A percentile compares a stretch with the other conserved stretches of the same genome.
Evolutionary conservation across 352 stramenopile species (phyloP).

Genomic region (Pythium scleroteichum): DNA sequence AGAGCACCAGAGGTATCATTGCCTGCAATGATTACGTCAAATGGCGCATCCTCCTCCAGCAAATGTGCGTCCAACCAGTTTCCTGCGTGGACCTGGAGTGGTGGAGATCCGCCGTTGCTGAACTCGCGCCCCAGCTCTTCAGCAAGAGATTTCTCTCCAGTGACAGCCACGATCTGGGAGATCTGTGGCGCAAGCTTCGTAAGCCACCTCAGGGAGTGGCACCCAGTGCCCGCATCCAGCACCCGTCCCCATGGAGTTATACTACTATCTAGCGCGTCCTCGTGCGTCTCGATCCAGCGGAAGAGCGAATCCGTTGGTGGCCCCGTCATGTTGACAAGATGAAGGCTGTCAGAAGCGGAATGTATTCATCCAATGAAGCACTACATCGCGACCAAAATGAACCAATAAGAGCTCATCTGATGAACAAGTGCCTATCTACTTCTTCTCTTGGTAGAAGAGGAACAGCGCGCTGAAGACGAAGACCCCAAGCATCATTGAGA

Average conservation of each 20-base stretch:
- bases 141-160: slow-evolving; percentile 44
- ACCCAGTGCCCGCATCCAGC: slow-evolving; percentile 81
- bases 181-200: slow-evolving; percentile 43
- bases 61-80: slow-evolving; percentile 58
- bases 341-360: slow-evolving; percentile 12
- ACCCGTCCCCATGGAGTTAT: slow-evolving; percentile 41
- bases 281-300: slow-evolving; percentile 48
- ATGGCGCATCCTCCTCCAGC: slow-evolving; percentile 34
- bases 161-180: slow-evolving; percentile 48
- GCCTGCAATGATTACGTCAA: slow-evolving; percentile 56
- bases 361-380: neutral
- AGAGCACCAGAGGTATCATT: neutral
- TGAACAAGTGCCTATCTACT: slow-evolving; percentile 7
- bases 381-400: neutral
- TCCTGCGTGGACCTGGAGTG: slow-evolving; percentile 43
- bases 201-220: slow-evolving; percentile 84
- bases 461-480: slow-evolving; percentile 91
- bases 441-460: slow-evolving; percentile 83
- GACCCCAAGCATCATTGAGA: slow-evolving; percentile 91
- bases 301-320: slow-evolving; percentile 46
- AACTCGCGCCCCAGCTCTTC: slow-evolving; percentile 34
- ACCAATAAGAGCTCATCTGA: slow-evolving; percentile 9
- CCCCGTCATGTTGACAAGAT: neutral
- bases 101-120: neutral
- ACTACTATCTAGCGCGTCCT: slow-evolving; percentile 17